A percentile compares a stretch with the other conserved stretches of the same genome.
Conservation (phyloP, 495 filamentous ascomycete genomes). For the Neurospora sp. region DNA sequence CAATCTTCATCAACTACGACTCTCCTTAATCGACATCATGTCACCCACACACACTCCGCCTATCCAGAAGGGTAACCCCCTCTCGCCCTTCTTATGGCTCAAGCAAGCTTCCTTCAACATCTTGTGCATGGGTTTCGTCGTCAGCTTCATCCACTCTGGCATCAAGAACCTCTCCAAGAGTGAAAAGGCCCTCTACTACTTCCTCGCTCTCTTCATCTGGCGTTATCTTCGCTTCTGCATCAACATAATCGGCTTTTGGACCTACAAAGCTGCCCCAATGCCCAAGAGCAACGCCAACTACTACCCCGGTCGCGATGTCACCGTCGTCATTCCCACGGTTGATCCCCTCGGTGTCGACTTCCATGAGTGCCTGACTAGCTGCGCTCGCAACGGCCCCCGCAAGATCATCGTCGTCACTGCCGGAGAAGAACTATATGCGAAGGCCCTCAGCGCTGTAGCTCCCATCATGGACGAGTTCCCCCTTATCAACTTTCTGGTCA, state of each 20-base stretch:
- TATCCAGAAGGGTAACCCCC: not conserved
- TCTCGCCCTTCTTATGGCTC: not conserved
- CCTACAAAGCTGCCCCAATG: slow-evolving; percentile 28
- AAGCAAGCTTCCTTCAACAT: not conserved
- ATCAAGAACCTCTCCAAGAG: not conserved
- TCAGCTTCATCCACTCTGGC: not conserved
- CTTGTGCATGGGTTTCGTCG: not conserved
- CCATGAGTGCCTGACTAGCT: slow-evolving; percentile 20
- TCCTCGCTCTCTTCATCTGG: slow-evolving; percentile 15
- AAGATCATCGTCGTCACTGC: slow-evolving; percentile 30
- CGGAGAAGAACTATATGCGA: slow-evolving; percentile 10
- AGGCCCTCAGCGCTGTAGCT: slow-evolving; percentile 5
- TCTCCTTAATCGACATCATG: not conserved
- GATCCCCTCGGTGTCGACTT: slow-evolving; percentile 26
- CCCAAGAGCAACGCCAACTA: slow-evolving; percentile 23
- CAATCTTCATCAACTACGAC: not conserved
- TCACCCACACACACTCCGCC: not conserved
- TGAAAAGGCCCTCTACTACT: slow-evolving; percentile 8
- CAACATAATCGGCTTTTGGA: slow-evolving; percentile 36
- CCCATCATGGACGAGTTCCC: slow-evolving; percentile 5
- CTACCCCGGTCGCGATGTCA: slow-evolving; percentile 34
- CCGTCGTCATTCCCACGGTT: slow-evolving; percentile 46
- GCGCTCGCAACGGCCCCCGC: slow-evolving; percentile 21
- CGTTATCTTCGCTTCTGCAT: slow-evolving; percentile 40
- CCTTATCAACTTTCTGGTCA: slow-evolving; percentile 10